phyloP scores from a whole-genome alignment of 441 rosid genomes.

The Pelargonium australe region DNA sequence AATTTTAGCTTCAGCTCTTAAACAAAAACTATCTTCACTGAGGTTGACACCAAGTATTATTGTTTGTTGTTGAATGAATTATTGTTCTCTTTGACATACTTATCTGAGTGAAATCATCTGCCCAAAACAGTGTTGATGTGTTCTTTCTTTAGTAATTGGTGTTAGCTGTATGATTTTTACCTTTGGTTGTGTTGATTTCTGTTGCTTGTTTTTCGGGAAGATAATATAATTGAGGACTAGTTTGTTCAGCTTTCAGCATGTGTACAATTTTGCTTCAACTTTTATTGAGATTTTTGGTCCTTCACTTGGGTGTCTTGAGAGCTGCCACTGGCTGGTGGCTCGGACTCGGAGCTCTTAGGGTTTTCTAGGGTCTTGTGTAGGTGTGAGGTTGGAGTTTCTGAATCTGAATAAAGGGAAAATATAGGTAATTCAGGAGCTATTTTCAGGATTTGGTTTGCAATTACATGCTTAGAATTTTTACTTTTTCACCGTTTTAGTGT shows the following conservation, averaged over 20 bases:
- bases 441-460: neutral
- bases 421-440: neutral
- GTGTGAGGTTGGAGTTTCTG: neutral
- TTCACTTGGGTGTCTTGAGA: neutral
- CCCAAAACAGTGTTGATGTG: neutral
- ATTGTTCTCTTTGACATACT: neutral
- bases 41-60: neutral
- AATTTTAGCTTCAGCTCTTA: neutral
- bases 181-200: neutral
- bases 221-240: neutral
- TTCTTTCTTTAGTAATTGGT: neutral
- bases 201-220: neutral
- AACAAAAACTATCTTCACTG: neutral
- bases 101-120: neutral
- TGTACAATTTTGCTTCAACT: neutral
- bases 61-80: neutral
- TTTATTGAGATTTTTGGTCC: neutral
- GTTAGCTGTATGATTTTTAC: neutral
- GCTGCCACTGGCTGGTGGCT: neutral
- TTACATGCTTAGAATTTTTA: neutral
- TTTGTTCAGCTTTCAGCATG: neutral
- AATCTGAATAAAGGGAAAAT: neutral
- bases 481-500: neutral
- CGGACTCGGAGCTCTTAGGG: neutral
- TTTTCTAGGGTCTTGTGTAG: neutral